Percentiles rank a stretch among this genome's conserved stretches.
These are phyloP conservation scores for Pinus albicaulis DNA, from an alignment of 75 land plant species.

Conservation along the genomic window DNA sequence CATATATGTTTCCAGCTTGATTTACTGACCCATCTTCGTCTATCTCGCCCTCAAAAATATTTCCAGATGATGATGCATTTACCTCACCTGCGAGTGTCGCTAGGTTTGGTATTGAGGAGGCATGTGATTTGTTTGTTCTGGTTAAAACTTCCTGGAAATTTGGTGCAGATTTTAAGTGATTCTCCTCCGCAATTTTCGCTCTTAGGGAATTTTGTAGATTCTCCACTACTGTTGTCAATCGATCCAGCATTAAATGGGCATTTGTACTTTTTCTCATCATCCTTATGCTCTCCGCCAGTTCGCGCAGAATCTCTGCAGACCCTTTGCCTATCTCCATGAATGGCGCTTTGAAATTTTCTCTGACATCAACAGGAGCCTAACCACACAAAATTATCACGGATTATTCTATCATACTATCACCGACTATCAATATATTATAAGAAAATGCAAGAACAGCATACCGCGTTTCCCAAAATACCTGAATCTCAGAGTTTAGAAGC, in stretches of 20 bases:
- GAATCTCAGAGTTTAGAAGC: conserved; percentile 13
- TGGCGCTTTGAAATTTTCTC: background rate
- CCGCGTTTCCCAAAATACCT: background rate
- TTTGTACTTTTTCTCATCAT: background rate
- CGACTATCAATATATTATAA: background rate
- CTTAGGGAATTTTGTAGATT: background rate
- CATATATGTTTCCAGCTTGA: background rate
- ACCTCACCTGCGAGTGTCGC: no score
- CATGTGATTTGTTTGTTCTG: background rate
- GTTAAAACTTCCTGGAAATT: background rate
- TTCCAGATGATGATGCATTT: background rate
- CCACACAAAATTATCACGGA: background rate
- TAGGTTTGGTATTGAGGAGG: background rate
- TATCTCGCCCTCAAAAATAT: background rate
- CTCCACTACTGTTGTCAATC: background rate
- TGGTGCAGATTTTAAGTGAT: background rate
- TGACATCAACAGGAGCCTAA: background rate
- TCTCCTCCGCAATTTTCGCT: no score
- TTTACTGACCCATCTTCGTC: background rate
- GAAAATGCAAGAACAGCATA: background rate
- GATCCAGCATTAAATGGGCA: no score
- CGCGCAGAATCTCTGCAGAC: background rate
- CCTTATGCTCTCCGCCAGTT: background rate
- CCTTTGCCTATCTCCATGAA: background rate
- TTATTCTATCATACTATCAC: background rate